Evolutionary conservation across 1,284 basidiomycete species (phyloP), one percentile per base, ranked within the genome.

Genomic region (Ganoderma lucidum): DNA sequence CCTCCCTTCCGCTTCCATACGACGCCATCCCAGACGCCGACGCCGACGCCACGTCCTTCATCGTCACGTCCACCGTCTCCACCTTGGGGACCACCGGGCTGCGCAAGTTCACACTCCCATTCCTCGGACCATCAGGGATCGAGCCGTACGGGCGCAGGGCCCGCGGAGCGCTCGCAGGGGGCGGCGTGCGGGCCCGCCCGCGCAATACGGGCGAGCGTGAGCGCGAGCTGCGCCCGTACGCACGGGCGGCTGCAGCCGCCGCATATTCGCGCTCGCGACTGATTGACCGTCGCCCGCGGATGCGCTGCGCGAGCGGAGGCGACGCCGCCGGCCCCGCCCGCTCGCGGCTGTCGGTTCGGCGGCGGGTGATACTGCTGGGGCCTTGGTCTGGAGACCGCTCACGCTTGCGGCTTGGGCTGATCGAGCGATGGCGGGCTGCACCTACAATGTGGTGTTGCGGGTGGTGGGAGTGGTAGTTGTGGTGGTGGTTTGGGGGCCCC

Each of bases 151-250:
- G 28, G 5, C 44, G 55, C 2, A 30, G 32, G 15, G 2, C 44
- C 30, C 55, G 53, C 35, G 64, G 42, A 3, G 62, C 32, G 9
- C 17, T 28, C 58, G 48, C 23, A 4, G 69, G 48, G 15, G 70
- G 65, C 17, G 67, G 53, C 23, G 63, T 61, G 55, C 68, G 72
- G 2, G 63, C 66, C 17, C 61, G 9, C 1, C 72, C 68, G 17
- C 59, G 65, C 10, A 64, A 68, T 1, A 51, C 41, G 1, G 72
- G 72, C 12, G 72, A 73, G n/a, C 70, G 64, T 35, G 72, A 73
- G 55, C 72, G 65, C 30, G 70, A 71, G 55, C 41, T 71, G 30
- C 72, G 66, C 17, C 42, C 63, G 39, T 64, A 55, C 41, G 45
- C 15, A 0, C 59, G 59, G 2, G 62, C 12, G 59, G 72, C 64